Base-by-base conservation (phyloP, 2,329 filamentous ascomycete genomes). In the Pyricularia pennisetigena region DNA sequence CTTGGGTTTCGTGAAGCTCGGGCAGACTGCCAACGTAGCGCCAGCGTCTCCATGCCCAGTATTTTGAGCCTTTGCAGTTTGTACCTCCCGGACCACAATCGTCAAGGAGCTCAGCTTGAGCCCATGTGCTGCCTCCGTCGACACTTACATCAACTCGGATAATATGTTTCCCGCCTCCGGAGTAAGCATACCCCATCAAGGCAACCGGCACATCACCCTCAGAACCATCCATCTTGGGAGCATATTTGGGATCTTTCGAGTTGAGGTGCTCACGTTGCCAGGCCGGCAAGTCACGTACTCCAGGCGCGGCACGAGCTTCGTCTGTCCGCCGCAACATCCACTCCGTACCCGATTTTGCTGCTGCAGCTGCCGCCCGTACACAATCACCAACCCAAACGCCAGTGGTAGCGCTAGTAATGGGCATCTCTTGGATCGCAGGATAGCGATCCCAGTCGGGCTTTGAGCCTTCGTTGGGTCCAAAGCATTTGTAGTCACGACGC, bases 21-120 rank as follows among this genome's bases (percentile, higher is more conserved):
- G 83, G 81, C n/a, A 84, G 74, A n/a, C 72, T 73, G n/a, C 80
- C 82, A 5, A 80, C 77, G 72, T 82, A 87, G n/a, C 79, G 81
- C 88, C 88, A 90, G 62, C 86, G 80, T 73, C 83, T 85, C 88
- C 88, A 90, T 3, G 85, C 81, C 88, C 88, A 90, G 2, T 81
- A 75, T 68, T 81, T 86, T 71, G 82, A 78, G 12, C 80, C 80
- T 28, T 64, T 67, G 66, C 66, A 67, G n/a, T 28, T 63, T n/a
- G 16, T 29, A 3, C 66, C 66, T 14, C 28, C 59, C 24, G 68
- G 62, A 80, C 79, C 66, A 35, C 66, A 67, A 72, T 87, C 84
- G 67, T 85, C 81, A 1, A 88, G 74, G 28, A 90, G 80, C 67
- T 81, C 76, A 8, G 88, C 89, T 72, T 90, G 87, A 68, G 85